These are phyloP conservation scores for Lentinula lateritia DNA, from an alignment of 768 basidiomycete genomes.

Conservation along the genomic window DNA sequence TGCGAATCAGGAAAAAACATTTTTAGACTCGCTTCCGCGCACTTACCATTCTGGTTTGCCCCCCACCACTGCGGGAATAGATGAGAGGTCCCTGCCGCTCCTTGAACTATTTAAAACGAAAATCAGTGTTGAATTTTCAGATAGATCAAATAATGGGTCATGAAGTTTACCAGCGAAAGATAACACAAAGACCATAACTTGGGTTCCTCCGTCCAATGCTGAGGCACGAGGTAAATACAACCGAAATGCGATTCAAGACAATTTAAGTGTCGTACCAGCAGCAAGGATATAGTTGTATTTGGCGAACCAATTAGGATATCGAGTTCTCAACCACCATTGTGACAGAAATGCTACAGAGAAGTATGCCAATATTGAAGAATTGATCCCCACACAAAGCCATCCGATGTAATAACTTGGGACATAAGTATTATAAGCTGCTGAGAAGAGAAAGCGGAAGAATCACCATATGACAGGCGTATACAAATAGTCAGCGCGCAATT, in stretches of 20 bases:
- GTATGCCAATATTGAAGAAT: conserved; percentile 43
- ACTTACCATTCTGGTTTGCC: conserved; percentile 44
- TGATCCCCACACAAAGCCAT: conserved; percentile 51
- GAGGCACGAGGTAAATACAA: conserved; percentile 4
- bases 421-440: conserved; percentile 12
- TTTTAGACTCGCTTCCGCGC: too few relatives aligned
- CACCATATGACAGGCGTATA: conserved; percentile 41
- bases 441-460: not conserved
- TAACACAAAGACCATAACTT: conserved; percentile 26
- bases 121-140: not conserved
- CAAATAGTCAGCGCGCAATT: conserved; percentile 38
- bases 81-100: conserved; percentile 42
- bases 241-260: too few relatives aligned
- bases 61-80: conserved; percentile 56
- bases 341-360: conserved; percentile 42
- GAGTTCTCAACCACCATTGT: conserved; percentile 38
- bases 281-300: conserved; percentile 49
- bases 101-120: conserved; percentile 28
- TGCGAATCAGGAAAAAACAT: not conserved
- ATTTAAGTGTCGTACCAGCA: conserved; percentile 22
- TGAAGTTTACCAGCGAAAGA: conserved; percentile 20
- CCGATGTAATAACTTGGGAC: conserved; percentile 27
- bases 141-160: not conserved
- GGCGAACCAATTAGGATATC: conserved; percentile 40
- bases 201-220: conserved; percentile 20